These are phyloP conservation scores for Pigoraptor vietnamica DNA, from an alignment of 78 protist species.

Conservation along the genomic window DNA sequence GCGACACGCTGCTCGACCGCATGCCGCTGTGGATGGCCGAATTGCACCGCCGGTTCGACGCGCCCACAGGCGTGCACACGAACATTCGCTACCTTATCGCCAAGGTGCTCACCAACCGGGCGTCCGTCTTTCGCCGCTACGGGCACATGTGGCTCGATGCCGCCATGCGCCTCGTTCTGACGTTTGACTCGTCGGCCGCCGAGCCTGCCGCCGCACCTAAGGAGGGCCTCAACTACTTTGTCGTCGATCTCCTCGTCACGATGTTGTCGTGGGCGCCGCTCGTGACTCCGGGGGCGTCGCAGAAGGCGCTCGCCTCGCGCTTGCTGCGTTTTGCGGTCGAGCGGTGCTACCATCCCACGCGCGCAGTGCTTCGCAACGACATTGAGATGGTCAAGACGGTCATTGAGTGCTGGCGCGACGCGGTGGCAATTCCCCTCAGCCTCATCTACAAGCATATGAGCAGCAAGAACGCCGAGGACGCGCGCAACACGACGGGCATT, in stretches of 20 bases:
- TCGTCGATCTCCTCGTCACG: constrained; percentile 12
- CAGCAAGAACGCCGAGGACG: neutral
- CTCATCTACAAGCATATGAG: neutral
- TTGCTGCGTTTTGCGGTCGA: neutral
- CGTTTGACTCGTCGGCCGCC: neutral
- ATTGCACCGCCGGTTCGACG: neutral
- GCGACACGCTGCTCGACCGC: neutral
- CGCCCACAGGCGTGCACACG: neutral
- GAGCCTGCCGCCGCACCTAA: neutral
- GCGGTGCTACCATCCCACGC: neutral
- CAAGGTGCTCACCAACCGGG: constrained; percentile 19
- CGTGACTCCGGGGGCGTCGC: neutral
- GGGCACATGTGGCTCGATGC: neutral
- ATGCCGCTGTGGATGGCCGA: constrained; percentile 18
- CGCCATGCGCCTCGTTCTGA: neutral
- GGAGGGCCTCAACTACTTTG: constrained; percentile 28
- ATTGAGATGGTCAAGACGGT: neutral
- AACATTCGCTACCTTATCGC: constrained; percentile 29
- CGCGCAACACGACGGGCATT: constrained; percentile 11
- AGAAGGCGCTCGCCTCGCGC: neutral
- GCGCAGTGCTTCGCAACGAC: neutral
- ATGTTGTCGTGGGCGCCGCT: constrained; percentile 2
- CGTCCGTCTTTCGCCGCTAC: constrained; percentile 4
- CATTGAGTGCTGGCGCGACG: constrained; percentile 19
- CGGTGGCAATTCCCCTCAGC: neutral